These are phyloP conservation scores for Ceratobasidium papillatum DNA, from an alignment of 1,284 basidiomycete genomes.

Conservation along the genomic window DNA sequence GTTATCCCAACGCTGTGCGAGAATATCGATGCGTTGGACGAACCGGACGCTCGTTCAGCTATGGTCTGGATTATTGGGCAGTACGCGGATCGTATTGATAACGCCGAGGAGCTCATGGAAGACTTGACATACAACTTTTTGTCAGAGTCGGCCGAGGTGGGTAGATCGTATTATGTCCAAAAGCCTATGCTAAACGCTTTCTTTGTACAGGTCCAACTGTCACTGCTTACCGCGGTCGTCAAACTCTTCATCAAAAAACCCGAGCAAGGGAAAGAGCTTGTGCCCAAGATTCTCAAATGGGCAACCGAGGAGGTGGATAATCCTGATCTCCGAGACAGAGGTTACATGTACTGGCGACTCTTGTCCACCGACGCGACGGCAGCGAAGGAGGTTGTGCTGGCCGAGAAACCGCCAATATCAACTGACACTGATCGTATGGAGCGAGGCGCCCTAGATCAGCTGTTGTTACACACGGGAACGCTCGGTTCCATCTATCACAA, in stretches of 20 bases:
- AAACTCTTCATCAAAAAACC: constrained; percentile 98
- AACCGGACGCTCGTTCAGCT: constrained; percentile 94
- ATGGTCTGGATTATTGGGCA: constrained; percentile 99
- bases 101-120: constrained; percentile 93
- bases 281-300: constrained; percentile 96
- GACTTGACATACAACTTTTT: constrained; percentile 91
- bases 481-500: constrained; percentile 88
- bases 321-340: constrained; percentile 94
- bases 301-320: constrained; percentile 98
- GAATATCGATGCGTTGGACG: constrained; percentile 91
- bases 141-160: constrained; percentile 90
- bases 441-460: constrained; percentile 90
- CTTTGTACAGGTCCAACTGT: constrained; percentile 83
- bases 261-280: constrained; percentile 86
- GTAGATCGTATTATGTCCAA: constrained; percentile 45
- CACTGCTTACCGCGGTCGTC: constrained; percentile 93
- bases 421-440: constrained; percentile 98
- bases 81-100: constrained; percentile 95
- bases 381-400: constrained; percentile 90
- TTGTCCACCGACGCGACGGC: constrained; percentile 92
- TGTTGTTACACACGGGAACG: constrained; percentile 83
- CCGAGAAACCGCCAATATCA: constrained; percentile 95
- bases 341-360: constrained; percentile 99
- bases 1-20: constrained; percentile 94
- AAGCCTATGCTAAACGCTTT: not conserved